Evolutionary conservation across 1,284 basidiomycete species (phyloP).

Genomic region (Stereum hirsutum): DNA sequence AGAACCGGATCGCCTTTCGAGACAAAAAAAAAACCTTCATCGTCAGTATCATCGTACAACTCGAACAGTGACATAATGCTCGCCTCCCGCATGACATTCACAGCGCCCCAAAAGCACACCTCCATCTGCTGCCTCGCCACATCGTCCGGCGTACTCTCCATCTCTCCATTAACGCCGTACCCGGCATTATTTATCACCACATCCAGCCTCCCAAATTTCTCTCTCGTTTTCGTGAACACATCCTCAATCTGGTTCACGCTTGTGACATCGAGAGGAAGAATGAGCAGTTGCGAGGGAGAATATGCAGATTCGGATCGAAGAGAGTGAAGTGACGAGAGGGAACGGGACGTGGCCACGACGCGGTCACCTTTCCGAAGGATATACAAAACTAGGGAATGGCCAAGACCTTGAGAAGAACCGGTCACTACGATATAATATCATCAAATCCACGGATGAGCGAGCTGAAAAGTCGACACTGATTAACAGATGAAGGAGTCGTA

Average conservation of each 20-base stretch:
- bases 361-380: constrained; percentile 14
- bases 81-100: constrained; percentile 17
- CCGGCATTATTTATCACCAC: constrained; percentile 31
- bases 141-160: constrained; percentile 24
- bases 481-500: too few species aligned
- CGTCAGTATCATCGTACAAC: background rate
- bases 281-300: constrained; percentile 9
- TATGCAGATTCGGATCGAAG: constrained; percentile 10
- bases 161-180: constrained; percentile 20
- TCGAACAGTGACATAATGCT: background rate
- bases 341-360: constrained; percentile 18
- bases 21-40: background rate
- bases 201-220: constrained; percentile 25
- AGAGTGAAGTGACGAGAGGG: constrained; percentile 9
- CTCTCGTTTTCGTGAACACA: constrained; percentile 20
- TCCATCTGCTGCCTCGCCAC: constrained; percentile 20
- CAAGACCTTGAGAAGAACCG: background rate
- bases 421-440: background rate
- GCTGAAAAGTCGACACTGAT: too few species aligned
- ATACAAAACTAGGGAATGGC: background rate
- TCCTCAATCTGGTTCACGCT: constrained; percentile 16
- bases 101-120: constrained; percentile 25
- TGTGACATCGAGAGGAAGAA: constrained; percentile 18
- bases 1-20: constrained; percentile 20
- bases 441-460: too few species aligned